Base-by-base conservation (phyloP, 1,139 yeast genomes). In the Magnusiomyces clavatus region DNA sequence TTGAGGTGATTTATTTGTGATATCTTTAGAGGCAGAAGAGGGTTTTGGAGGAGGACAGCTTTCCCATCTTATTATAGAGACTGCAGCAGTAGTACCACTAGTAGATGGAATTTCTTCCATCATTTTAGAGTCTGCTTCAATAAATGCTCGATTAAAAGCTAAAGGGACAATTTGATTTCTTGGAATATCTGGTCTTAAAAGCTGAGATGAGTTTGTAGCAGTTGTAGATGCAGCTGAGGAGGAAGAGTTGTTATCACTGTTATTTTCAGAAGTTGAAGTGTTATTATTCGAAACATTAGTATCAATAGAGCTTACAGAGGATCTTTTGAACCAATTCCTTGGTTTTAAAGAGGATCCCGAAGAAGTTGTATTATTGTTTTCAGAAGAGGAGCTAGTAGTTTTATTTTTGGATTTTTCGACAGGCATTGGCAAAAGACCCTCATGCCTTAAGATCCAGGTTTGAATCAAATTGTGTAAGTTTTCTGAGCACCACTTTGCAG, bases 401-500 rank as follows among this genome's bases (percentile, higher is more conserved):
- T 40, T 41, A 2, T 6, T n/a, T 11, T n/a, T n/a, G 10, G 41
- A 12, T 35, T 14, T 37, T 13, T 39, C 29, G 14, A 31, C 10
- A 11, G 43, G 20, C 20, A 37, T 24, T 24, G 16, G 34, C 16
- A 35, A 14, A n/a, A 35, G 11, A 24, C 47, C 47, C 43, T 53
- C 56, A 19, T 41, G 47, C 5, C 48, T 42, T 13, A 49, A 40
- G 8, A 86, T 76, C 56, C 77, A 79, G 46, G 74, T 74, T 54
- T 80, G 86, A 49, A 86, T 66, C 49, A 83, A 65, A n/a, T 75
- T 67, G 66, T 92, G 97, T 56, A 92, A 70, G 61, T 86, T 81
- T 57, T 88, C 83, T 0, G 97, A 95, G 70, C 97, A 89, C 95
- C 96, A 92, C 60, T 94, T 81, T 1, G 98, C 96, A 10, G 95